These are phyloP conservation scores for Phycomyces nitens DNA, from an alignment of 192 early-diverging fungal species.

Conservation along the genomic window DNA sequence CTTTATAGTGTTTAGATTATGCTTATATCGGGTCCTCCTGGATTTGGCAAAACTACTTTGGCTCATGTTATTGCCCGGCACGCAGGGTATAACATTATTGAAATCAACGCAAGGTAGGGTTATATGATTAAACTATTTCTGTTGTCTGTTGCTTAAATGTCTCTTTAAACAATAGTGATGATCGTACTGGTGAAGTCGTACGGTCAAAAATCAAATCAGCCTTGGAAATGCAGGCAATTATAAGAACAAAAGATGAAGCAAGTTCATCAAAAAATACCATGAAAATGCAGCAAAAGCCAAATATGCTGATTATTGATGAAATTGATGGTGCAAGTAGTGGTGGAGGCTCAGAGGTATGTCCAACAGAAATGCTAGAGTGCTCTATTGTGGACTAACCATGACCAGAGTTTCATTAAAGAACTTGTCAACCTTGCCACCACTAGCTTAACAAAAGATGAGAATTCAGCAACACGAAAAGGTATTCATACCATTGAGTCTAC, in stretches of 20 bases:
- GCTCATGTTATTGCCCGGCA: slow-evolving; percentile 89
- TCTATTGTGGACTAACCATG: background rate
- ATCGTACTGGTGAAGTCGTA: slow-evolving; percentile 77
- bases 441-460: slow-evolving; percentile 23
- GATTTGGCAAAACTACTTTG: slow-evolving; percentile 95
- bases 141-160: background rate
- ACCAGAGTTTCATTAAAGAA: slow-evolving; percentile 77
- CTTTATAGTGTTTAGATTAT: slow-evolving; percentile 38
- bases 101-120: slow-evolving; percentile 82
- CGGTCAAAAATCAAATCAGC: slow-evolving; percentile 72
- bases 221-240: slow-evolving; percentile 71
- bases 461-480: background rate
- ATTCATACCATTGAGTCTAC: background rate
- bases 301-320: slow-evolving; percentile 90
- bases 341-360: slow-evolving; percentile 65
- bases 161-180: slow-evolving; percentile 65
- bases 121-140: slow-evolving; percentile 12
- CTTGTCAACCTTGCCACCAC: slow-evolving; percentile 63
- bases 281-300: slow-evolving; percentile 59
- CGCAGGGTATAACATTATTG: slow-evolving; percentile 86
- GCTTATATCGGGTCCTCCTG: slow-evolving; percentile 87
- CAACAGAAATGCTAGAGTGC: background rate
- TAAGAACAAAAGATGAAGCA: slow-evolving; percentile 18
- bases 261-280: slow-evolving; percentile 16
- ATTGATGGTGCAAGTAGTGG: slow-evolving; percentile 84